Percentiles rank a stretch among this genome's conserved stretches.
Evolutionary conservation across 805 yeast genomes (phyloP).

Genomic region (Saccharomycopsis vini): DNA sequence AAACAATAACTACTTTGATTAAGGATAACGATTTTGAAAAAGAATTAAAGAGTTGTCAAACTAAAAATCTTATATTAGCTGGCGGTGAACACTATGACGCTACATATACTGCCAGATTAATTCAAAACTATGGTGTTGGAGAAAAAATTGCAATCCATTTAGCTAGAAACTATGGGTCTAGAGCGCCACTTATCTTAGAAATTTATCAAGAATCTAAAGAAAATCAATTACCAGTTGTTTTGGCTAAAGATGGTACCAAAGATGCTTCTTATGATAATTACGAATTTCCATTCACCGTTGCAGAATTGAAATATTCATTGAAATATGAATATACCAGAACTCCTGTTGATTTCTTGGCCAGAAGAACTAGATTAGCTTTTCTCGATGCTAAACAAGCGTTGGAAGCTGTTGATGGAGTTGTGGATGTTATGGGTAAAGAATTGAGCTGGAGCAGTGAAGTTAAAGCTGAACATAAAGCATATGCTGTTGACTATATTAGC

Average conservation of each 20-base stretch:
- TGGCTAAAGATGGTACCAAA: conserved; percentile 34
- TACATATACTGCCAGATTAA: conserved; percentile 66
- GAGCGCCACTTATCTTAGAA: conserved; percentile 73
- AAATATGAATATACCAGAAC: conserved; percentile 79
- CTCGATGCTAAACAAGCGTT: conserved; percentile 80
- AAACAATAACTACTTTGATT: conserved; percentile 71
- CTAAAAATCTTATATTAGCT: conserved; percentile 43
- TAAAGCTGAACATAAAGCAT: conserved; percentile 43
- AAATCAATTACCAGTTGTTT: conserved; percentile 58
- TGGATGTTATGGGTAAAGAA: conserved; percentile 74
- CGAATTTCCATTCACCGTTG: conserved; percentile 82
- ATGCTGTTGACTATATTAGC: conserved; percentile 50
- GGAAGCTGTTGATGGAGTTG: conserved; percentile 74
- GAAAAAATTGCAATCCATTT: conserved; percentile 72
- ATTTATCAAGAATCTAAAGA: conserved; percentile 35
- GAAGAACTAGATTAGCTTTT: conserved; percentile 90
- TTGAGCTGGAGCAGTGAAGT: conserved; percentile 61
- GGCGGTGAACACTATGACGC: conserved; percentile 80
- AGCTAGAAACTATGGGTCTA: conserved; percentile 80
- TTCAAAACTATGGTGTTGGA: conserved; percentile 68
- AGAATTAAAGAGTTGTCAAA: conserved; percentile 31
- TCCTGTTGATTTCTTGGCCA: conserved; percentile 81
- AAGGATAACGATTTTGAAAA: conserved; percentile 32
- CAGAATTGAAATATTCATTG: conserved; percentile 77
- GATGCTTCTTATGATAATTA: conserved; percentile 39